Conservation (phyloP, 2,329 filamentous ascomycete species). For the Chaetomium strumarium region DNA sequence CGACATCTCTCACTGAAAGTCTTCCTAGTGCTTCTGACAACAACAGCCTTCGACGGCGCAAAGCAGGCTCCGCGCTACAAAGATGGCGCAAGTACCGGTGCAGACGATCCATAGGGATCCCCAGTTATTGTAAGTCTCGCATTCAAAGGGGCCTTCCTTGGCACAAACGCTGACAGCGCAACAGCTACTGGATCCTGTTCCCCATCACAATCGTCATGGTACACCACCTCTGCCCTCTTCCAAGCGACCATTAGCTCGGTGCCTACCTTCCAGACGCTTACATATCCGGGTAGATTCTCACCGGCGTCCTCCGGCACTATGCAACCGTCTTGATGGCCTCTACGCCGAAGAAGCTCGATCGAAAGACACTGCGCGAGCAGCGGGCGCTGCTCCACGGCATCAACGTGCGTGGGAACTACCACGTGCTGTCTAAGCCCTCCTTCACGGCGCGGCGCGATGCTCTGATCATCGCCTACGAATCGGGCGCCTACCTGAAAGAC, state of each 20-base stretch:
- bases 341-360: slow-evolving; percentile 74
- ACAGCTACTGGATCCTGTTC: slow-evolving; percentile 96
- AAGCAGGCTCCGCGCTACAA: slow-evolving; percentile 20
- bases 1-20: slow-evolving; percentile 8
- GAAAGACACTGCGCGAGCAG: slow-evolving; percentile 76
- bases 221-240: slow-evolving; percentile 21
- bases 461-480: slow-evolving; percentile 75
- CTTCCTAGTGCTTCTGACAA: background rate
- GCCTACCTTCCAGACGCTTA: background rate
- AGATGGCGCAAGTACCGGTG: slow-evolving; percentile 77
- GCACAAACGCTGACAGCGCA: slow-evolving; percentile 16
- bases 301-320: slow-evolving; percentile 93
- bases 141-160: background rate
- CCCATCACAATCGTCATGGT: slow-evolving; percentile 98
- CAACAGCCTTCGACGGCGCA: background rate
- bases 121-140: slow-evolving; percentile 76
- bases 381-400: slow-evolving; percentile 77
- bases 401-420: slow-evolving; percentile 75
- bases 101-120: slow-evolving; percentile 99
- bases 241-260: background rate
- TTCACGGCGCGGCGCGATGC: slow-evolving; percentile 78
- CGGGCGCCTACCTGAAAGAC: slow-evolving; percentile 82
- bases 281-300: slow-evolving; percentile 59
- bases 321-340: slow-evolving; percentile 84
- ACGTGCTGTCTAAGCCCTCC: slow-evolving; percentile 68